Evolutionary conservation across 257 asterid species (phyloP).

Genomic region (Solanum sitiens): DNA sequence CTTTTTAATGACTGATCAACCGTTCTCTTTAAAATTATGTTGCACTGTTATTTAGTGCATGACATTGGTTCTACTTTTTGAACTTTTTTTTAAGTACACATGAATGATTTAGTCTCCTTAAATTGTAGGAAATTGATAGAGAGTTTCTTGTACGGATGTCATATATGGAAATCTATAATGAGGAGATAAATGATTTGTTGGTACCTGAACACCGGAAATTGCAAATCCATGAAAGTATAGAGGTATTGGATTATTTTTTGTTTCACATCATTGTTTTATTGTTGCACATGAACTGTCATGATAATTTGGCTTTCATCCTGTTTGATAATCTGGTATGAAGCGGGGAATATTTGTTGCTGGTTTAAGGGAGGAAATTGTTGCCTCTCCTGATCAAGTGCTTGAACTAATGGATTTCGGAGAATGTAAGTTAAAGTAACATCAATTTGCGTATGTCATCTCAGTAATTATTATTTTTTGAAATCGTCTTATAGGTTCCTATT

Average conservation of each 20-base stretch:
- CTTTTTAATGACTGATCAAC: background rate
- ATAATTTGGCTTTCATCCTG: background rate
- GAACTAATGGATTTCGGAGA: slow-evolving; percentile 84
- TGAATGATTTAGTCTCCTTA: background rate
- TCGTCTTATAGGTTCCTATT: background rate
- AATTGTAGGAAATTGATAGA: slow-evolving; percentile 52
- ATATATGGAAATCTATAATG: slow-evolving; percentile 91
- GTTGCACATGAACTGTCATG: background rate
- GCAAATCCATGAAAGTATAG: slow-evolving; percentile 91
- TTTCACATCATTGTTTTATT: background rate
- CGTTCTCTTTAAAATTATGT: background rate
- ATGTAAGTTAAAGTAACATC: slow-evolving; percentile 35
- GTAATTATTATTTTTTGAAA: background rate
- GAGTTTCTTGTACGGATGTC: slow-evolving; percentile 98
- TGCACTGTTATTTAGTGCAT: background rate
- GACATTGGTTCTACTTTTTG: background rate
- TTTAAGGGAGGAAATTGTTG: slow-evolving; percentile 90
- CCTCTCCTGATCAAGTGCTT: slow-evolving; percentile 83
- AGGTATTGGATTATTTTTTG: slow-evolving; percentile 32
- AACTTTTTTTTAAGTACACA: background rate
- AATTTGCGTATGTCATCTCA: background rate
- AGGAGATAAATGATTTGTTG: slow-evolving; percentile 88
- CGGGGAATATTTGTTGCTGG: slow-evolving; percentile 97
- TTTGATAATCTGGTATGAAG: slow-evolving; percentile 25
- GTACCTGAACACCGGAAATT: slow-evolving; percentile 89